Evolutionary conservation across 441 rosid genomes (phyloP), one percentile per base, ranked within the genome.

Genomic region (Adansonia madagascariensis): DNA sequence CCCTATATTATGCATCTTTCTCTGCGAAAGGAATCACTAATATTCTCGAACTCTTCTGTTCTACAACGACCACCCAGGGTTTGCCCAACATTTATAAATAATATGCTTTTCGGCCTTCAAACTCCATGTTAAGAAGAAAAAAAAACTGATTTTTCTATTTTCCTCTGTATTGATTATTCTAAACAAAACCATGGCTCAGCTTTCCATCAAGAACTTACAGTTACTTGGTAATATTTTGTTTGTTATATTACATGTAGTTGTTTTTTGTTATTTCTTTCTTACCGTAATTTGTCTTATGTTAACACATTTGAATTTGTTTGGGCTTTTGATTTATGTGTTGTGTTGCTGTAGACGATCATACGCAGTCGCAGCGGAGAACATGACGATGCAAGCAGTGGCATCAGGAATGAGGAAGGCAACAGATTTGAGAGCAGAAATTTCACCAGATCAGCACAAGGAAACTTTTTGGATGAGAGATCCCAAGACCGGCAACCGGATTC

Each of bases 401-500:
- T 64, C 65, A 3, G 60, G 31, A 53, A 66, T 20, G 67, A 77
- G 67, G 55, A 82, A 86, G 35, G 46, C 17, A 55, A 12, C 57
- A 18, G 85, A 77, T 20, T 35, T 20, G 75, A 71, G 6, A 66
- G 78, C n/a, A 6, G 67, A 62, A 50, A 59, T 44, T 53, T 39
- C 47, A 0, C 41, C 22, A 1, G 80, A 63, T 0, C 4, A 35
- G 59, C 14, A 55, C 71, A 78, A 83, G 71, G 55, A 72, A 18
- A 66, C 60, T 27, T 87, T 80, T 22, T 86, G 91, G 90, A 89
- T 88, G 91, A 86, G 77, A 71, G 90, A 88, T 78, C 93, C 91
- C 1, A 85, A 82, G 82, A 89, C 86, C 1, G 93, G 93, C 8
- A 82, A 88, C 72, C 86, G 91, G 91, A 80, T 85, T 24, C 93